Base-by-base conservation (phyloP, 495 filamentous ascomycete genomes). In the Penicillium mononematosum region DNA sequence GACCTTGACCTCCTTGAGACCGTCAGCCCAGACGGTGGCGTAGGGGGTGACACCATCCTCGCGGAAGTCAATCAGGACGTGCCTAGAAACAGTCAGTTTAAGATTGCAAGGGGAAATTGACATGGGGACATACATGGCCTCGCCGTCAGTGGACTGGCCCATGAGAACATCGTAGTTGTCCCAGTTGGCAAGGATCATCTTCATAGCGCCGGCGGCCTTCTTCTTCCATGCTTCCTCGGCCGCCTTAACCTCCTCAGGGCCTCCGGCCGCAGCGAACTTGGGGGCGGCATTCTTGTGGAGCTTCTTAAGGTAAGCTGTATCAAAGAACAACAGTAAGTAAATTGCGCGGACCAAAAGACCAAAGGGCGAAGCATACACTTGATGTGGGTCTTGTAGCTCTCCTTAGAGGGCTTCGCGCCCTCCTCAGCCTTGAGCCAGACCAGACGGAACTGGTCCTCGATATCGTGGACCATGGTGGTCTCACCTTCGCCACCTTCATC, bases 151-250 rank as follows among this genome's bases (percentile, higher is more conserved):
- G 59, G 83, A 87, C 81, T 92, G 85, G 72, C 94, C 93, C 64
- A 89, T 88, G 73, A 92, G 89, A 75, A 96, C 90, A 66, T 98
- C 94, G 72, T 85, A 96, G 81, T 98, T 88, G 78, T 93, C 90
- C 82, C 96, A 96, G 76, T 87, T 91, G 74, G 61, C 78, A 41
- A 88, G 65, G 68, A 96, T 84, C 77, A 92, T 90, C 76, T 88
- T 83, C 75, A 89, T 88, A 68, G 85, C 92, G 20, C 45, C 77
- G 55, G 76, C 66, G 45, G 91, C 90, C 60, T 83, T 82, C 56
- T 74, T 81, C 82, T 97, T 88, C 80, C 95, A 96, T 12, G 75
- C 79, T 1, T 38, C 16, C 9, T 31, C 27, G 1, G 45, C 45
- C 0, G 3, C 9, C 0, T 31, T n/a, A 2, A 29, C 29, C 0